Base-by-base conservation (phyloP, 768 basidiomycete genomes). In the Floccularia luteovirens region DNA sequence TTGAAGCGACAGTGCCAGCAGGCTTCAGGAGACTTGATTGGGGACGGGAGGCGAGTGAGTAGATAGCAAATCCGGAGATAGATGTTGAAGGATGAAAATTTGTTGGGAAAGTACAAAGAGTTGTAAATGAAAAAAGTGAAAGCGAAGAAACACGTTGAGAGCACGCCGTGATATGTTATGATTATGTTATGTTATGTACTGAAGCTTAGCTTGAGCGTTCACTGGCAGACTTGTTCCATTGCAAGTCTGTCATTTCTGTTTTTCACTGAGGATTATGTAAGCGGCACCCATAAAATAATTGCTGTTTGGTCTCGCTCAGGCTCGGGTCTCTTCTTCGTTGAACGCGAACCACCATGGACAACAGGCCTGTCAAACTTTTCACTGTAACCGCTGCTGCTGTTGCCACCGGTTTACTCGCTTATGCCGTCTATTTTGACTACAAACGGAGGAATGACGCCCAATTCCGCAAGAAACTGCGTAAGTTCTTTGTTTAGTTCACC, bases 401-500 rank as follows among this genome's bases (percentile, higher is more conserved):
- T 27, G 71, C 80, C 16, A 72, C 75, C 31, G 70, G 79, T 33
- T 51, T 81, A 27, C 60, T 86, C 24, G 90, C 80, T 17, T 98
- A 97, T 60, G 90, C 86, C 22, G 72, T 78, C 39, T 97, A 91
- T 64, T 99, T 97, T 54, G 96, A 99, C 70, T 82, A 94, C 69
- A 88, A 77, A 67, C 82, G 96, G 38, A 77, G 93, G 54, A 89
- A 86, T 57, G 90, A 96, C 56, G 61, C 69, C 31, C 70, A 74
- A 12, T 99, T 99, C 74, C 79, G 96, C 58, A 90, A 79, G 66
- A 80, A 77, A 57, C 74, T 98, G 43, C 79, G 92, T 86, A 62
- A 49, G 89, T 75, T 43, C 46, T 39, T 54, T 46, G 45, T 44
- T 38, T 23, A 48, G 46, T 38, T 10, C 24, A 19, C 33, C 16